Evolutionary conservation across 2,329 filamentous ascomycete species (phyloP), one percentile per base, ranked within the genome.

Genomic region (Exophiala calicioides): DNA sequence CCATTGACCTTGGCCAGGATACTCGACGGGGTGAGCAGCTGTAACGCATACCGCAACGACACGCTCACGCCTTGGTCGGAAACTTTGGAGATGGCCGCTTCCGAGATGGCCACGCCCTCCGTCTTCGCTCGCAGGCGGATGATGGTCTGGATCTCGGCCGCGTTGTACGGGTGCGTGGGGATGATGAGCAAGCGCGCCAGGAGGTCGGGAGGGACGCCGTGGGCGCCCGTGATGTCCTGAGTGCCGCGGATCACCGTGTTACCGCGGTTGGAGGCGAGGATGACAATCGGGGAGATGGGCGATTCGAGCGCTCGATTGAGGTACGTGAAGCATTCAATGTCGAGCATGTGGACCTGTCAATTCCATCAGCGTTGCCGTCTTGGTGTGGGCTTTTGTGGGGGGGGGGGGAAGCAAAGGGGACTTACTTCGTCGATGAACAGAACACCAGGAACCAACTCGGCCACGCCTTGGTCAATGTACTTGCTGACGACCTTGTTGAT

Each of bases 401-500:
- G 4, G n/a, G 57, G 40, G 38, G 52, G 41, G 33, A 20, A 56
- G 29, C 30, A 50, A 34, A 34, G 41, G 24, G 5, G 16, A 32
- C 69, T 55, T 80, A 93, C 90, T 81, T 98, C 93, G 63, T 98
- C 93, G 60, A 98, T 98, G 74, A 98, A 98, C 37, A 98, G 77
- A 51, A 98, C 93, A 60, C 93, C 93, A 1, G 93, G 93, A n/a
- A 98, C 90, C 48, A 98, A 80, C 73, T 98, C 93, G 5, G 93
- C 93, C 23, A 97, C 90, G 53, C 93, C 93, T 72, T 97, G 91
- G 66, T 97, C 93, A 60, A 98, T 98, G 72, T 97, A 98, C 69
- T 91, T 90, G 78, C 90, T 95, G 58, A 98, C 93, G 21, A 98
- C 91, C 75, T 97, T 97, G 81, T 98, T 96, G 75, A 98, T 97